These are phyloP conservation scores for Suhomyces coccinellae DNA, from an alignment of 1,139 yeast species.

Conservation along the genomic window DNA sequence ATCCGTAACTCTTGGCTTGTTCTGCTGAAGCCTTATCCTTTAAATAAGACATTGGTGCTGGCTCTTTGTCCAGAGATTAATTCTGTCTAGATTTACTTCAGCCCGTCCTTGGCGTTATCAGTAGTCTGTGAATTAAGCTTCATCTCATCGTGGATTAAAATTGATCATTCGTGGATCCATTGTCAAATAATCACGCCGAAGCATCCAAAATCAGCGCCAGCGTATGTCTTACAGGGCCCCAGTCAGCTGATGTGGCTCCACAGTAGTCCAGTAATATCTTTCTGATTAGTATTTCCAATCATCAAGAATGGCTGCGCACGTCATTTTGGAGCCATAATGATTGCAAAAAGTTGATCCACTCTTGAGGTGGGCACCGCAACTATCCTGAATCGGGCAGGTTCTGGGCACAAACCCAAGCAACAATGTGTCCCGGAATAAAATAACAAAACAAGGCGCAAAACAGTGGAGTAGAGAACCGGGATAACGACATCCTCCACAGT, in stretches of 20 bases:
- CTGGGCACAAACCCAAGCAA: too few species aligned
- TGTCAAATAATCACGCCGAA: neutral
- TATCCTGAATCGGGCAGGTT: too few species aligned
- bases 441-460: too few species aligned
- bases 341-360: neutral
- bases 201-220: neutral
- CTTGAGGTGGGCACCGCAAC: too few species aligned
- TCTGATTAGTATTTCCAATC: neutral
- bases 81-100: neutral
- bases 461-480: too few species aligned
- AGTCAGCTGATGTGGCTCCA: constrained; percentile 9
- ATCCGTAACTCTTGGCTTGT: neutral
- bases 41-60: neutral
- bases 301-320: neutral
- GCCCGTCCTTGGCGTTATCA: neutral
- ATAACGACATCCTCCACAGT: too few species aligned
- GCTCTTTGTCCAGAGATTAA: neutral
- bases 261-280: neutral
- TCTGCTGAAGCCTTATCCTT: neutral
- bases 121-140: neutral
- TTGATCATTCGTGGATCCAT: neutral
- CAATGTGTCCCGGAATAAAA: too few species aligned
- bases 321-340: constrained; percentile 1
- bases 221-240: too few species aligned
- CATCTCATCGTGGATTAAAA: neutral